Conservation (phyloP, 2,329 filamentous ascomycete genomes). For the Aureobasidium sp. region DNA sequence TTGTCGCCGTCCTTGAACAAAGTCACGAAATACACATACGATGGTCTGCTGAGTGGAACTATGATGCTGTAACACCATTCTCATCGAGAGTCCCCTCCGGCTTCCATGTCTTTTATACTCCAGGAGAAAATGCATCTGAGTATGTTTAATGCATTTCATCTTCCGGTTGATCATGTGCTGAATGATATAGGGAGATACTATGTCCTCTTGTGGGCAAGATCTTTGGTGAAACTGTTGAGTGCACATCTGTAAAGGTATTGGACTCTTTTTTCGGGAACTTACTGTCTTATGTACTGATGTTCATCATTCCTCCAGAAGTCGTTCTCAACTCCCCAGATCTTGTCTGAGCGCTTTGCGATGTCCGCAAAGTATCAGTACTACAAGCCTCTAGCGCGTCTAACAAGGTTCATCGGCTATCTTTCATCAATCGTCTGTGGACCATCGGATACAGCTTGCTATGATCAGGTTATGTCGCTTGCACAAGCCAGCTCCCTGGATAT, state of each 20-base stretch:
- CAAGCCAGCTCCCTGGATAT: conserved; percentile 64
- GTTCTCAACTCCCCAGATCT: conserved; percentile 38
- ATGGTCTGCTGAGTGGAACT: conserved; percentile 59
- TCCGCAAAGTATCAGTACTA: conserved; percentile 65
- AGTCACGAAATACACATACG: conserved; percentile 69
- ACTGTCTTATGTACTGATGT: neutral
- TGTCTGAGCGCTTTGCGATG: conserved; percentile 54
- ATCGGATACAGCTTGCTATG: conserved; percentile 39
- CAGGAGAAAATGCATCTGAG: conserved; percentile 36
- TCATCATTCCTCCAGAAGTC: conserved; percentile 14
- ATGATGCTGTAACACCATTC: conserved; percentile 60
- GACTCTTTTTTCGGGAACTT: neutral
- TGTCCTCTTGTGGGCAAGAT: conserved; percentile 52
- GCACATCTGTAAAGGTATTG: conserved; percentile 43
- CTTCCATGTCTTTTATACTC: conserved; percentile 72
- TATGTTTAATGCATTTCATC: conserved; percentile 22
- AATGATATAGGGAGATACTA: conserved; percentile 38
- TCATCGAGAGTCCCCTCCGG: conserved; percentile 70
- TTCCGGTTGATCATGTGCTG: conserved; percentile 1
- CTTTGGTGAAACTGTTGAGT: conserved; percentile 52
- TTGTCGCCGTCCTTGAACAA: conserved; percentile 55
- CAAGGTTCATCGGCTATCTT: conserved; percentile 2
- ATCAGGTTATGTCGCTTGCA: conserved; percentile 40
- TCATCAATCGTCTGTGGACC: neutral
- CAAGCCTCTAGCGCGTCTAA: conserved; percentile 47